Conservation (phyloP, 2,329 filamentous ascomycete genomes). For the Chaetomium sp. region DNA sequence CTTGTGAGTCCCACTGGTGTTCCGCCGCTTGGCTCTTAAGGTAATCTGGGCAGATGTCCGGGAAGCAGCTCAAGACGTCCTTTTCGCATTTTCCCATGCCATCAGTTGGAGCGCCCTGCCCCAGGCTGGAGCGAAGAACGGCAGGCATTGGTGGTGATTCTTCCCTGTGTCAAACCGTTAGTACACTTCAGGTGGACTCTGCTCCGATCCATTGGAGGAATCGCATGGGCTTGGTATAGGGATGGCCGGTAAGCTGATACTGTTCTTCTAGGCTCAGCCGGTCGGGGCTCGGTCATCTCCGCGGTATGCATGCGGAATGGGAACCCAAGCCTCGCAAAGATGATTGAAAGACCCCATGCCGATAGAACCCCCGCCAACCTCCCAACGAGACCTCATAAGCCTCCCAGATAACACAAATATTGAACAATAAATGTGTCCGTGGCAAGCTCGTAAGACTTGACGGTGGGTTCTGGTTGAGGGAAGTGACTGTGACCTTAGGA, state of each 20-base stretch:
- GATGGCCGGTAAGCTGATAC: no score
- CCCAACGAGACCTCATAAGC: not conserved
- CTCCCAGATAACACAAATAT: not conserved
- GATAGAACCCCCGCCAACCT: not conserved
- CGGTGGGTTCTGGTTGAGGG: not conserved
- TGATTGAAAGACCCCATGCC: not conserved
- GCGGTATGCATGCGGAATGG: not conserved
- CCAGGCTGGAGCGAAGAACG: not conserved
- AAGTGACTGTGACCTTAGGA: not conserved
- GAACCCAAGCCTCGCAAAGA: not conserved
- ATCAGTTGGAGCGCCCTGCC: not conserved
- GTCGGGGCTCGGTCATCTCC: not conserved
- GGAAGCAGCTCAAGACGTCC: constrained; percentile 44
- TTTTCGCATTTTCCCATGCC: constrained; percentile 36
- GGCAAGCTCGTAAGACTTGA: not conserved
- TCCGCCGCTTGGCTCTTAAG: constrained; percentile 38
- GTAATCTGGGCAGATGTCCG: constrained; percentile 49
- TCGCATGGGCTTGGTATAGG: not conserved
- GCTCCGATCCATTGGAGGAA: not conserved
- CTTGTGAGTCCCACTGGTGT: constrained; percentile 38
- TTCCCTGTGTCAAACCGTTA: constrained; percentile 16
- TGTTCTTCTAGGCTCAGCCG: not conserved
- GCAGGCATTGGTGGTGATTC: constrained; percentile 5
- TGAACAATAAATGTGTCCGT: not conserved
- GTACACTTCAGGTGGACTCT: not conserved